Conservation (phyloP, 2,329 filamentous ascomycete species). For the Penicillium vulpinum region DNA sequence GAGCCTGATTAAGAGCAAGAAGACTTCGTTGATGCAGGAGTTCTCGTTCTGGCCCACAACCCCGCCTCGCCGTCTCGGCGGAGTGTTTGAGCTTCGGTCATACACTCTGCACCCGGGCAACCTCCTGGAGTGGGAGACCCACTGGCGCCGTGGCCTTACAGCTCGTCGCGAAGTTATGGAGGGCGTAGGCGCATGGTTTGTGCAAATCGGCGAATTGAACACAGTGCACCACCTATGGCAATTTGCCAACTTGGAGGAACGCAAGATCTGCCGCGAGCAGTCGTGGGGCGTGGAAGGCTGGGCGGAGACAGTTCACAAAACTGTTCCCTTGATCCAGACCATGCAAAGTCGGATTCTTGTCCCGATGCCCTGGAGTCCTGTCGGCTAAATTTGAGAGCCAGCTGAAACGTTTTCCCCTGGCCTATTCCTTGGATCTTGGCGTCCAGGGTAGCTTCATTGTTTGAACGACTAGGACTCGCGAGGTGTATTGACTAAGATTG, state of each 20-base stretch:
- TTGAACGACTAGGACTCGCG: background rate
- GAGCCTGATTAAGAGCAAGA: slow-evolving; percentile 78
- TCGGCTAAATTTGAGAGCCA: slow-evolving; percentile 57
- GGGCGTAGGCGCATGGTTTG: slow-evolving; percentile 96
- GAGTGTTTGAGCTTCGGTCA: slow-evolving; percentile 91
- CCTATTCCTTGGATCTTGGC: background rate
- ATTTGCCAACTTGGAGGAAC: slow-evolving; percentile 93
- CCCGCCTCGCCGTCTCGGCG: slow-evolving; percentile 82
- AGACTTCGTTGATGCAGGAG: slow-evolving; percentile 94
- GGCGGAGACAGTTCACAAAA: slow-evolving; percentile 98
- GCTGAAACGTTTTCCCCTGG: background rate
- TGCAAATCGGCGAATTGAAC: slow-evolving; percentile 96
- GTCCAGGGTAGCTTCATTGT: background rate
- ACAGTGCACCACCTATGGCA: slow-evolving; percentile 99
- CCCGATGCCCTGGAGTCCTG: slow-evolving; percentile 94
- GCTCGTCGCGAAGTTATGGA: slow-evolving; percentile 97
- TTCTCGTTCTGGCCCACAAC: slow-evolving; percentile 99
- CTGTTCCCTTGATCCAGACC: slow-evolving; percentile 89
- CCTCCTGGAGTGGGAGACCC: slow-evolving; percentile 96
- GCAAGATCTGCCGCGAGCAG: slow-evolving; percentile 84
- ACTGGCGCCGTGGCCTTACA: slow-evolving; percentile 90
- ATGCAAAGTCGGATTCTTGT: slow-evolving; percentile 96
- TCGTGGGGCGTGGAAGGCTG: slow-evolving; percentile 95
- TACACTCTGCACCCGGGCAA: slow-evolving; percentile 97
- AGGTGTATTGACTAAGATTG: background rate